Evolutionary conservation across 2,329 filamentous ascomycete genomes (phyloP).

Genomic region (Alternaria arborescens): DNA sequence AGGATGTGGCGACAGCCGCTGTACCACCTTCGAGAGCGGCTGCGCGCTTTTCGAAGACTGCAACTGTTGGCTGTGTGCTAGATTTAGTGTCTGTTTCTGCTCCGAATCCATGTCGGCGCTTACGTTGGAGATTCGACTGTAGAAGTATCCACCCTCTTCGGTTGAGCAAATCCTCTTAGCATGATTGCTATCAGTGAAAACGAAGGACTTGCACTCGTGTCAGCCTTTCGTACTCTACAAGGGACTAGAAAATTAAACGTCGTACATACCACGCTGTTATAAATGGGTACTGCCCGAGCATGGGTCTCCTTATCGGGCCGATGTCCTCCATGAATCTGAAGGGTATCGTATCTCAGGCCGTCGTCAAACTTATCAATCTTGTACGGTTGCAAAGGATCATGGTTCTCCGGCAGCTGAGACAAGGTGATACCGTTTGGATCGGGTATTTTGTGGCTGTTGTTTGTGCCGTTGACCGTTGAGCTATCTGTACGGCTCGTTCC

Average conservation of each 20-base stretch:
- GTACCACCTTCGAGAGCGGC: constrained; percentile 52
- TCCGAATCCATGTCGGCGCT: background rate
- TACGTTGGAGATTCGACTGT: constrained; percentile 4
- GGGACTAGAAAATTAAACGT: background rate
- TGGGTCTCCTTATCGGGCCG: constrained; percentile 1
- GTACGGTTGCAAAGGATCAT: background rate
- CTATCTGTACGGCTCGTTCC: background rate
- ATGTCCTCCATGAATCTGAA: constrained; percentile 2
- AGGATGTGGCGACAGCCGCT: constrained; percentile 51
- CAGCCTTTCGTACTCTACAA: background rate
- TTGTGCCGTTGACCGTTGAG: background rate
- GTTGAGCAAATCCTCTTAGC: constrained; percentile 2
- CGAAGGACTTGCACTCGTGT: background rate
- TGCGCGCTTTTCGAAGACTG: constrained; percentile 52
- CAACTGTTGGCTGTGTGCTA: constrained; percentile 42
- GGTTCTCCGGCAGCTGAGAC: background rate
- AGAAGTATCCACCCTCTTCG: background rate
- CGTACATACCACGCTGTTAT: constrained; percentile 3
- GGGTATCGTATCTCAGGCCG: constrained; percentile 1
- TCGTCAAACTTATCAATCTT: constrained; percentile 3
- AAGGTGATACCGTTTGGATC: background rate
- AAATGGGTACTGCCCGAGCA: constrained; percentile 1
- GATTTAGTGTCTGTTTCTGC: background rate
- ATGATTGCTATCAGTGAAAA: constrained; percentile 2
- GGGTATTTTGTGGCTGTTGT: background rate